Conservation (phyloP, 129 eudicot genomes). For the Daucus carota region DNA sequence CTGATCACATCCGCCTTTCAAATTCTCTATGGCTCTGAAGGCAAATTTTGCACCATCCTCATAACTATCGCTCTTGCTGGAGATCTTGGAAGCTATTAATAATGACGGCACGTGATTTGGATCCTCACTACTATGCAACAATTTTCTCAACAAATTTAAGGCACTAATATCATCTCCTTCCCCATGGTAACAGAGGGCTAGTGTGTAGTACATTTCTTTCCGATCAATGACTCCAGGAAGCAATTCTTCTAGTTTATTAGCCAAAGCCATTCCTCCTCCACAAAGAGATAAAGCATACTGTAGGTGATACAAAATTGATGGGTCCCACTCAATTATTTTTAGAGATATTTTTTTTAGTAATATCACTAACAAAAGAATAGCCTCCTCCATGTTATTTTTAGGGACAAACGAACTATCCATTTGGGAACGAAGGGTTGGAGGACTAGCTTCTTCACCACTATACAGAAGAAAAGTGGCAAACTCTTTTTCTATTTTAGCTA, state of each 20-base stretch:
- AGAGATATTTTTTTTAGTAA: constrained; percentile 48
- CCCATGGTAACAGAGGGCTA: constrained; percentile 72
- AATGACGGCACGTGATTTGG: constrained; percentile 43
- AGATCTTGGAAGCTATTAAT: constrained; percentile 60
- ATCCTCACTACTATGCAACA: constrained; percentile 42
- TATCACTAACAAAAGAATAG: constrained; percentile 64
- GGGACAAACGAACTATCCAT: constrained; percentile 67
- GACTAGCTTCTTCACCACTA: constrained; percentile 64
- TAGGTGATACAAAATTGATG: constrained; percentile 77
- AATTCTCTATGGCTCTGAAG: constrained; percentile 34
- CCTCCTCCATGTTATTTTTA: constrained; percentile 73
- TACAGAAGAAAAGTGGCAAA: constrained; percentile 83
- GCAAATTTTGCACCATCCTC: constrained; percentile 50
- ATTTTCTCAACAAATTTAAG: constrained; percentile 45
- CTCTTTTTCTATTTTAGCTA: constrained; percentile 63
- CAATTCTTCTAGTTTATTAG: constrained; percentile 58
- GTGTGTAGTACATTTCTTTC: constrained; percentile 45
- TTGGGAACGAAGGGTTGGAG: constrained; percentile 65
- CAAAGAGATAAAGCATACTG: constrained; percentile 63
- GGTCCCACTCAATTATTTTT: constrained; percentile 78
- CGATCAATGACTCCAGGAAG: constrained; percentile 52
- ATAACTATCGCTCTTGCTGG: constrained; percentile 32
- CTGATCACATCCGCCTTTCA: constrained; percentile 44
- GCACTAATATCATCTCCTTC: constrained; percentile 56
- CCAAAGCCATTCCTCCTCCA: constrained; percentile 46